Evolutionary conservation across 768 basidiomycete genomes (phyloP), one percentile per base, ranked within the genome.

Genomic region (Tylopilus sp.): DNA sequence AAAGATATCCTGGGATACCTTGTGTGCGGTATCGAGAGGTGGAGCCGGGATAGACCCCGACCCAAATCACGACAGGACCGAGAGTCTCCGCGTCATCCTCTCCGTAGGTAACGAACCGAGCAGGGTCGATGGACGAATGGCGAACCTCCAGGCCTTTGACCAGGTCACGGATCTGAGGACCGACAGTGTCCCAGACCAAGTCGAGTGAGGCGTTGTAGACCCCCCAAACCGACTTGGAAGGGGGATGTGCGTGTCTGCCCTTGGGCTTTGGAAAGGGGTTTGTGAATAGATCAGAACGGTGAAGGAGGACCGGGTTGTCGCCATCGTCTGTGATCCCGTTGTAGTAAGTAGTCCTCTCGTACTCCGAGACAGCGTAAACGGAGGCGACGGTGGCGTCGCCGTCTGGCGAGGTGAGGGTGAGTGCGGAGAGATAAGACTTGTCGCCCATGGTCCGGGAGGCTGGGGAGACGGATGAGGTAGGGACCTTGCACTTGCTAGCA

Each of bases 1-100:
- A 17, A 58, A 49, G 42, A 51, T 54, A 21, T 53, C 26, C 6
- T 48, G 28, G n/a, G 53, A 54, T 22, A 30, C 57, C 1, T 49
- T 48, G 30, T 60, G 61, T 48, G 74, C 74, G n/a, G 57, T 67
- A 29, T 72, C 66, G 54, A 19, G 70, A 64, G 66, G 72, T 72
- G 53, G 74, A 66, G 37, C 56, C 63, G 3, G 76, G 73, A 51
- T 19, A 9, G 48, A 73, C 65, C 0, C 66, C 68, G 24, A 76
- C 38, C 76, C 74, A 77, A 54, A 48, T 73, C 63, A 61, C 65
- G 55, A 50, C 42, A 3, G 50, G 55, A 40, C 55, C 50, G 6
- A 52, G 43, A 29, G n/a, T n/a, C n/a, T 44, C 43, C 43, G 26
- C 43, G n/a, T 29, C 19, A 6, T 30, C 19, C 43, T 30, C 43